Base-by-base conservation (phyloP, 306 rosid genomes). In the Acmispon strigosus region DNA sequence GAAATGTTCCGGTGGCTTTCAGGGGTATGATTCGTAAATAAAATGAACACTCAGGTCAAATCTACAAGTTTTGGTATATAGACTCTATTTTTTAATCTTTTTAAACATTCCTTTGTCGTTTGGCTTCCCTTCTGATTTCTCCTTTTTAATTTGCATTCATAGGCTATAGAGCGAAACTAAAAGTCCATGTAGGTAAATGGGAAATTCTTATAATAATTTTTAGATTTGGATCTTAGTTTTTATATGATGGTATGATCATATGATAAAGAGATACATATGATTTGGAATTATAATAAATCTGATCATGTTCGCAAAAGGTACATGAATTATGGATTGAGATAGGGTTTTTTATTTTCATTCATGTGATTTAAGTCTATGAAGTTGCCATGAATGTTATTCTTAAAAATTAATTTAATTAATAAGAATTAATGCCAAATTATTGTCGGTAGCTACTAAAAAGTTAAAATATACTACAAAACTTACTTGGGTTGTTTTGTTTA, bases 1-100 rank as follows among this genome's bases (percentile, higher is more conserved):
- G 98, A 94, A 60, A 69, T 87, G 72, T 94, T 94, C 65, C 89
- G 98, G 7, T 94, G 98, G 98, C 86, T 89, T 3, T 86, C 96
- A 70, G 98, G 94, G 90, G 95, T 89, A 86, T 90, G 69, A 86
- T 10, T 37, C 16, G 85, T 86, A 86, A 82, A 83, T 85, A 73
- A 15, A 5, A 16, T 10, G 4, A 42, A 44, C 55, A 51, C 4
- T 27, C 56, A 78, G 83, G 69, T 62, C 3, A 29, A 74, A 57
- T 56, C 32, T 69, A 17, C 17, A 29, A 29, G 19, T 75, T 67
- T 66, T 36, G 18, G 29, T 77, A 15, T 63, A 39, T 9, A 39
- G 10, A 39, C 52, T 44, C 42, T 41, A n/a, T 9, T 36, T 20
- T 41, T 10, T 9, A 43, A 19, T 34, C 2, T 36, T 63, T 63